These are phyloP conservation scores for Parsonsia alboflavescens DNA, from an alignment of 257 asterid species.

Conservation along the genomic window DNA sequence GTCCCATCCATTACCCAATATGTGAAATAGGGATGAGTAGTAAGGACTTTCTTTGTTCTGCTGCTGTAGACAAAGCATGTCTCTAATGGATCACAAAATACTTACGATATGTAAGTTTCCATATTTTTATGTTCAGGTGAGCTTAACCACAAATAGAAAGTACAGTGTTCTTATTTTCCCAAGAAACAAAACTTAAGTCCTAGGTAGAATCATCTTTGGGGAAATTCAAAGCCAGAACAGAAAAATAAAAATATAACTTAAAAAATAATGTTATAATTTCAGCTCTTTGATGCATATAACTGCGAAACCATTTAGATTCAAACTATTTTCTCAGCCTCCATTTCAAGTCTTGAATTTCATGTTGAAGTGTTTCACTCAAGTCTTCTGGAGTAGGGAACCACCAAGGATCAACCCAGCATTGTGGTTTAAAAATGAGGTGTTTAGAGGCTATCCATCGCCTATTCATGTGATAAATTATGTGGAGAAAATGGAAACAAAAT, in stretches of 20 bases:
- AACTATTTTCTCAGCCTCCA: neutral
- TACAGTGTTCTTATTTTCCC: neutral
- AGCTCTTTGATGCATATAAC: neutral
- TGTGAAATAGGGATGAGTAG: no score
- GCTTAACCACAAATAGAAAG: neutral
- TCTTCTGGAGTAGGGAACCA: neutral
- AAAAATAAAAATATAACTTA: no score
- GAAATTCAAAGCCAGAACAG: neutral
- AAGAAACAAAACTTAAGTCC: neutral
- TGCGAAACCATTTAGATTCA: neutral
- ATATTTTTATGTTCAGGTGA: neutral
- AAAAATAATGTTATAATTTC: neutral
- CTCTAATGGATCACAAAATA: neutral
- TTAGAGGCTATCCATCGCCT: neutral
- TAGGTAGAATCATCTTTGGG: neutral
- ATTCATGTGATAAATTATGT: neutral
- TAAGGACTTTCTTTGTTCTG: neutral
- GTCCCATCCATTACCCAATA: neutral
- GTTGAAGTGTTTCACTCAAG: neutral
- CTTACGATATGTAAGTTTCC: neutral
- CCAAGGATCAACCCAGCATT: neutral
- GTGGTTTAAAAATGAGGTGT: neutral
- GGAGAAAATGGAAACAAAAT: neutral
- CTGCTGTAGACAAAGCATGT: neutral
- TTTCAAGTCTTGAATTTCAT: neutral